These are phyloP conservation scores for Crithidia mellificae DNA, from an alignment of 208 protist genomes.

Conservation along the genomic window DNA sequence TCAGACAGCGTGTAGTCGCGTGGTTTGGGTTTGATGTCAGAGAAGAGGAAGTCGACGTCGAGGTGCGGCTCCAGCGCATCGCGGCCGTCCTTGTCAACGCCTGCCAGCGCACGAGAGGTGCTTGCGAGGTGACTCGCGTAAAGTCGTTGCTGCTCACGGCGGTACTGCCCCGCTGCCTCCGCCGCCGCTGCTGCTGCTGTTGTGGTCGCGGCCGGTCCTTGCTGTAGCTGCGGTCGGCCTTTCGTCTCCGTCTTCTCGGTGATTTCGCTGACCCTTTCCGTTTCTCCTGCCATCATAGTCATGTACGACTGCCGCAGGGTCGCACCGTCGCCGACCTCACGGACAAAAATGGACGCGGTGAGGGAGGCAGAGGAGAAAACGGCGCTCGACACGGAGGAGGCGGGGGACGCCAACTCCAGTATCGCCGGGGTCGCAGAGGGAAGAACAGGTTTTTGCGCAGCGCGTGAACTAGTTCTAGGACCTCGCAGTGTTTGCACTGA, in stretches of 20 bases:
- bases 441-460: no score
- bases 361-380: conserved; percentile 26
- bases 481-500: no score
- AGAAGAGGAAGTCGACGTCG: conserved; percentile 25
- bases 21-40: background rate
- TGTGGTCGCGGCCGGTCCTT: background rate
- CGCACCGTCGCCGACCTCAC: conserved; percentile 22
- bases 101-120: background rate
- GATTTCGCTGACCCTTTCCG: no score
- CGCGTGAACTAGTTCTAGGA: no score
- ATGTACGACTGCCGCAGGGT: conserved; percentile 8
- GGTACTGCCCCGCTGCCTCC: no score
- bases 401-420: background rate
- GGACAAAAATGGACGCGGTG: conserved; percentile 26
- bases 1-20: background rate
- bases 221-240: background rate
- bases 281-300: background rate
- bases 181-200: background rate
- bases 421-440: no score
- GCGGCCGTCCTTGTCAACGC: background rate
- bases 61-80: conserved; percentile 9
- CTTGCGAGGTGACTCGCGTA: conserved; percentile 20
- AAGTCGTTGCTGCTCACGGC: conserved; percentile 28
- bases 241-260: no score
- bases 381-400: conserved; percentile 17